Evolutionary conservation across 345 rosid species (phyloP), one percentile per base, ranked within the genome.

Genomic region (Rhizophora mangle): DNA sequence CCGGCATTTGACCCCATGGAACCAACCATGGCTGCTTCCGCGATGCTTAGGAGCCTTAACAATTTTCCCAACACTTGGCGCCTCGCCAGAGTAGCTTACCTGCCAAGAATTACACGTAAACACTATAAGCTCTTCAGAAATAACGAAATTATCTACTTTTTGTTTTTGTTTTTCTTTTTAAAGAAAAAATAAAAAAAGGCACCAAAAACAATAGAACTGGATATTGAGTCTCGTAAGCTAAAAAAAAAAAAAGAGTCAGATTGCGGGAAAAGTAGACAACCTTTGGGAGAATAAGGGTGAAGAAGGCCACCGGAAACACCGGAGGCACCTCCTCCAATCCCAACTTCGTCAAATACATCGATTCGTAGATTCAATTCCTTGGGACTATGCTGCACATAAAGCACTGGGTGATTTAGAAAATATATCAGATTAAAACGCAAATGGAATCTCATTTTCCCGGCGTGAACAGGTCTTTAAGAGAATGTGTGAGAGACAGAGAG

Each of bases 251-350:
- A 39, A 55, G 18, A 10, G 20, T 37, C 1, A 5, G 21, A 15
- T 34, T 34, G 37, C 10, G 56, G 36, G 18, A 18, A 43, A 18
- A 26, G 57, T 19, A 46, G 10, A 24, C 8, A 71, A 94, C 97
- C 97, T 88, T 91, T 89, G 53, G 95, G 97, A 54, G 95, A 91
- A 79, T 94, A 91, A 53, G 97, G 98, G 64, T 94, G 97, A 61
- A 94, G 90, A 2, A 91, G 93, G 15, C 98, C 98, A 52, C 98
- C 98, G 9, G 98, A 87, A 54, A 89, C 88, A 54, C 97, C 98
- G 37, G 98, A 94, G 30, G 97, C 97, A 29, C 97, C 97, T 52
- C 97, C 92, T 30, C 98, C 97, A 49, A 94, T 83, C 8, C 97
- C 98, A 77, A 74, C 80, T 78, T 94, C 97, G 76, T 94, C 98